Conservation (phyloP, 2,329 filamentous ascomycete genomes). For the Ambrosiella beaveri region DNA sequence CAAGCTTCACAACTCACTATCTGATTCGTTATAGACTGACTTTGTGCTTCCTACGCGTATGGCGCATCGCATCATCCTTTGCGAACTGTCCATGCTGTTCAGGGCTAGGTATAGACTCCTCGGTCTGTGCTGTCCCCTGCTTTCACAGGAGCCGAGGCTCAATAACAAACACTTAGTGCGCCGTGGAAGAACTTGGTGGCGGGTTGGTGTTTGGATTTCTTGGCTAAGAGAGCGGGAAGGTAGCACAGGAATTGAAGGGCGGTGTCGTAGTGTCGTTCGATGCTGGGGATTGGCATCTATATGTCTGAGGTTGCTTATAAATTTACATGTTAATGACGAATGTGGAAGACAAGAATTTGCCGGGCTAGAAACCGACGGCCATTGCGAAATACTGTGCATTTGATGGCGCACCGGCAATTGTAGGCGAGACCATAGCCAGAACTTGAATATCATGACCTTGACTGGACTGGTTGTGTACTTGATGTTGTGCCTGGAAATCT, state of each 20-base stretch:
- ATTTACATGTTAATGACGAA: too few species aligned
- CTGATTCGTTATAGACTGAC: background rate
- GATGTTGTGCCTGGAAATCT: background rate
- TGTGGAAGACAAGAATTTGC: too few species aligned
- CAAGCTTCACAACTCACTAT: too few species aligned
- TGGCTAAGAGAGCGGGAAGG: background rate
- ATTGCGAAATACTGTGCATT: too few species aligned
- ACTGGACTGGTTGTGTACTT: background rate
- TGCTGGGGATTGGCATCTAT: background rate
- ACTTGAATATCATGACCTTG: too few species aligned
- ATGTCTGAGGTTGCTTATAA: background rate
- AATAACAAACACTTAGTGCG: background rate
- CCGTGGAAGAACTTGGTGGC: background rate
- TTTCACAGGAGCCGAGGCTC: background rate
- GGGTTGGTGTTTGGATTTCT: background rate
- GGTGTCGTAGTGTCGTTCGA: background rate
- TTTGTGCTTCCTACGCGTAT: background rate
- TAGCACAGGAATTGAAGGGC: background rate
- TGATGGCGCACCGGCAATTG: too few species aligned
- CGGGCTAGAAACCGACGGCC: too few species aligned
- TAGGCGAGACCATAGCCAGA: too few species aligned
- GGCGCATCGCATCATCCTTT: background rate
- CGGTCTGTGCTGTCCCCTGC: background rate
- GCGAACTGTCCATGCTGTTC: background rate
- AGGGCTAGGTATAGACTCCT: background rate